phyloP scores from a whole-genome alignment of 2,329 filamentous ascomycete species.

The Clarireedia sp. region DNA sequence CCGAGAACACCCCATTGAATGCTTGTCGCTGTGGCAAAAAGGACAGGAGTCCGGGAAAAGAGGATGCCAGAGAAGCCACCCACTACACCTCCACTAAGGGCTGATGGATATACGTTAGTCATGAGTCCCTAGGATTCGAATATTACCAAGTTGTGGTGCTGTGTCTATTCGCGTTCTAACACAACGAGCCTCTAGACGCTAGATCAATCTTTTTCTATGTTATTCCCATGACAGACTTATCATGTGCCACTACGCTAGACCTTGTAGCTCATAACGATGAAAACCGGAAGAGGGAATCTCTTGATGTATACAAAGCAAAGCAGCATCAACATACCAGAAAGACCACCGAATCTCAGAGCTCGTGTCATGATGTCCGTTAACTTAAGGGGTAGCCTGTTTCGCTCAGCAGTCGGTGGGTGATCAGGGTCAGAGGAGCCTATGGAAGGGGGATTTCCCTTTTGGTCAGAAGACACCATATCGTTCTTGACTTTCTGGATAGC shows the following conservation, averaged over 20 bases:
- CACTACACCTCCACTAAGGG: slow-evolving; percentile 47
- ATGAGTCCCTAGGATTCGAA: background rate
- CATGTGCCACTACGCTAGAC: too few species aligned
- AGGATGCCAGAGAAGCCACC: slow-evolving; percentile 67
- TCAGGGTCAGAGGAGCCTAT: background rate
- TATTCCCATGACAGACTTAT: too few species aligned
- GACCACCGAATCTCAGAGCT: slow-evolving; percentile 51
- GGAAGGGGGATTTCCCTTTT: background rate
- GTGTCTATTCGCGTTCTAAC: background rate
- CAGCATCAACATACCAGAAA: slow-evolving; percentile 40
- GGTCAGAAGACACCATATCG: slow-evolving; percentile 17
- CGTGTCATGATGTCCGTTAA: slow-evolving; percentile 39
- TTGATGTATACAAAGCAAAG: background rate
- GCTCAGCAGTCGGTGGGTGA: background rate
- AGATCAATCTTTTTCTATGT: too few species aligned
- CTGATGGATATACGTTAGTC: background rate
- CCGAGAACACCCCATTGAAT: slow-evolving; percentile 77
- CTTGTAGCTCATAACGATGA: background rate
- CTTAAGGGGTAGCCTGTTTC: slow-evolving; percentile 33
- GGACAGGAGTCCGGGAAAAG: slow-evolving; percentile 54
- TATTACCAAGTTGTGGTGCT: background rate
- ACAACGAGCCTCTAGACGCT: too few species aligned
- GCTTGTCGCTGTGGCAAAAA: slow-evolving; percentile 66
- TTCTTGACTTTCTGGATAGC: slow-evolving; percentile 20
- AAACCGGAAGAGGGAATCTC: background rate